Conservation (phyloP, 192 early-diverging fungal genomes). For the Rhizoclosmatium globosum region DNA sequence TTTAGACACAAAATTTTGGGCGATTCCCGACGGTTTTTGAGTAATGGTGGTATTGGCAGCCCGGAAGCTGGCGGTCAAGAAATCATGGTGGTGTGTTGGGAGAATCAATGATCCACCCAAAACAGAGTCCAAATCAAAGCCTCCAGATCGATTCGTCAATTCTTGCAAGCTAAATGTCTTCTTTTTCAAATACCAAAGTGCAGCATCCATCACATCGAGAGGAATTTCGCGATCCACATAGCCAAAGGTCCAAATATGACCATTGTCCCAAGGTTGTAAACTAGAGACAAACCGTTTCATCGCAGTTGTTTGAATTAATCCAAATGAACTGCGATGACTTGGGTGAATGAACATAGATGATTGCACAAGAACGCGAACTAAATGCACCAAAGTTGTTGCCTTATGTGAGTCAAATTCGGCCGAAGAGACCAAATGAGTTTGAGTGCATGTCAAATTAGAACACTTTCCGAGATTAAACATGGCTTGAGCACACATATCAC, state of each 20-base stretch:
- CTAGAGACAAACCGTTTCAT: background rate
- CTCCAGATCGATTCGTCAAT: background rate
- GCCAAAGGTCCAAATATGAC: background rate
- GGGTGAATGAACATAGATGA: background rate
- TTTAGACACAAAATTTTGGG: background rate
- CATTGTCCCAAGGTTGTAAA: constrained; percentile 10
- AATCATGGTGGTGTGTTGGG: background rate
- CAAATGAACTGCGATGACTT: background rate
- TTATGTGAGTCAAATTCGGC: background rate
- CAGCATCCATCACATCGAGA: background rate
- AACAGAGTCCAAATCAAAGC: constrained; percentile 14
- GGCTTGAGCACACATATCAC: background rate
- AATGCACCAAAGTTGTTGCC: background rate
- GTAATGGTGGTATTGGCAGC: background rate
- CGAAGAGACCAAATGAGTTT: background rate
- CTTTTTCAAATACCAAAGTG: background rate
- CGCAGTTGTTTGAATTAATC: background rate
- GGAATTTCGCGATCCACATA: background rate
- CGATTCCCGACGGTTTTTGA: background rate
- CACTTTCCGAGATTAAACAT: background rate
- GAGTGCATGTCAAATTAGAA: background rate
- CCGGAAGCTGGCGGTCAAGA: background rate
- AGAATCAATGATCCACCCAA: background rate
- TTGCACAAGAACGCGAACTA: background rate
- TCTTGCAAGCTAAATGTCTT: background rate